These are phyloP conservation scores for Fistulifera solaris DNA, from an alignment of 108 stramenopile genomes.

Conservation along the genomic window DNA sequence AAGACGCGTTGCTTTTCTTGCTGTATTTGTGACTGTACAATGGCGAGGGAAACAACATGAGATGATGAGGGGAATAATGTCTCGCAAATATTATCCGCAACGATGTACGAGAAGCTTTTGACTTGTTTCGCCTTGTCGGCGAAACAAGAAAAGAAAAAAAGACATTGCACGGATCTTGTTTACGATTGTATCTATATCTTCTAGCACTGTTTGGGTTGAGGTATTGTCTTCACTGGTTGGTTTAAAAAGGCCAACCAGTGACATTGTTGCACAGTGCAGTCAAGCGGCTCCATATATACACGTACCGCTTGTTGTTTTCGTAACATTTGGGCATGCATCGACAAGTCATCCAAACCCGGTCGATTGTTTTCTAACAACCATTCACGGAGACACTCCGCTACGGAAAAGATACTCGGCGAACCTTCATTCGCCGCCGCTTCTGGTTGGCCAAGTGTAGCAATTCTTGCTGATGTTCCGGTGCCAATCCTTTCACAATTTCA, in stretches of 20 bases:
- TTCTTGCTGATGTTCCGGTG: constrained; percentile 42
- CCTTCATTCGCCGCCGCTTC: constrained; percentile 65
- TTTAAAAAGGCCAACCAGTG: neutral
- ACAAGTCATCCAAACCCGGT: constrained; percentile 79
- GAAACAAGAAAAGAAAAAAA: constrained; percentile 27
- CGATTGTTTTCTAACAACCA: constrained; percentile 83
- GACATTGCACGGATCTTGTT: constrained; percentile 64
- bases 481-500: constrained; percentile 63
- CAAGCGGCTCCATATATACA: no score
- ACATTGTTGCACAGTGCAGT: no score
- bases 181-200: constrained; percentile 10
- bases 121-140: constrained; percentile 65
- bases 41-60: neutral
- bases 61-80: constrained; percentile 19
- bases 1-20: constrained; percentile 24
- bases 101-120: neutral
- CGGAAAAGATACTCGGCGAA: constrained; percentile 70
- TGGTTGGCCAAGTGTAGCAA: constrained; percentile 49
- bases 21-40: constrained; percentile 24
- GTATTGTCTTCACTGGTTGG: constrained; percentile 3
- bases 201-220: constrained; percentile 7
- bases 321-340: constrained; percentile 85
- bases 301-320: constrained; percentile 10
- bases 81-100: constrained; percentile 65
- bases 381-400: constrained; percentile 67